phyloP scores from a whole-genome alignment of 2,329 filamentous ascomycete species.

The Colletotrichum tofieldiae region DNA sequence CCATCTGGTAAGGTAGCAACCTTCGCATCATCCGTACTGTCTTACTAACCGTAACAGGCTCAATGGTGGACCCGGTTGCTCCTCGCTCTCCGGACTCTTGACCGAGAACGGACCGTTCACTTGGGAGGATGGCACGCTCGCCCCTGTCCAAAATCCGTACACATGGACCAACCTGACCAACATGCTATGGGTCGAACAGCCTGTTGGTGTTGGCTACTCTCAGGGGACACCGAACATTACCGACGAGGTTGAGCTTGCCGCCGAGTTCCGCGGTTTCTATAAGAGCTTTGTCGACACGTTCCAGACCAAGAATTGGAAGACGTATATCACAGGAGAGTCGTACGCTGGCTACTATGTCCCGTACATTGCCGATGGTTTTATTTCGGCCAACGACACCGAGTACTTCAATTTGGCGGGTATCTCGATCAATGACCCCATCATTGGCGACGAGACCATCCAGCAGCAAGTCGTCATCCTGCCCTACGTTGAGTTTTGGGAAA shows the following conservation, averaged over 20 bases:
- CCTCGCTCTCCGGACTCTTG: constrained; percentile 77
- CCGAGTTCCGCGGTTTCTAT: constrained; percentile 86
- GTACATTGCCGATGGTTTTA: constrained; percentile 81
- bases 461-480: constrained; percentile 65
- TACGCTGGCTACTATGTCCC: constrained; percentile 78
- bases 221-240: constrained; percentile 75
- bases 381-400: constrained; percentile 74
- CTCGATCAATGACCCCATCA: constrained; percentile 81
- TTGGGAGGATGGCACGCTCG: constrained; percentile 79
- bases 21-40: fast-evolving
- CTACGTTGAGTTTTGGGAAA: constrained; percentile 73
- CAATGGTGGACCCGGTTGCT: constrained; percentile 62
- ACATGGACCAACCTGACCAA: constrained; percentile 83
- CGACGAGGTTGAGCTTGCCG: constrained; percentile 77
- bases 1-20: constrained; percentile 65
- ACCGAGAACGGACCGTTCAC: constrained; percentile 84
- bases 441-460: constrained; percentile 67
- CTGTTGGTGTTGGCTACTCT: constrained; percentile 78
- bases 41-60: constrained; percentile 10
- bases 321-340: constrained; percentile 82
- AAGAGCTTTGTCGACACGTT: constrained; percentile 84
- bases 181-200: constrained; percentile 83
- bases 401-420: constrained; percentile 80
- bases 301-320: constrained; percentile 75
- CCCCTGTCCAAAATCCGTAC: constrained; percentile 77